Percentiles rank a stretch among this genome's conserved stretches.
These are phyloP conservation scores for Xylariaceae sp. DNA, from an alignment of 2,329 filamentous ascomycete species.

Conservation along the genomic window DNA sequence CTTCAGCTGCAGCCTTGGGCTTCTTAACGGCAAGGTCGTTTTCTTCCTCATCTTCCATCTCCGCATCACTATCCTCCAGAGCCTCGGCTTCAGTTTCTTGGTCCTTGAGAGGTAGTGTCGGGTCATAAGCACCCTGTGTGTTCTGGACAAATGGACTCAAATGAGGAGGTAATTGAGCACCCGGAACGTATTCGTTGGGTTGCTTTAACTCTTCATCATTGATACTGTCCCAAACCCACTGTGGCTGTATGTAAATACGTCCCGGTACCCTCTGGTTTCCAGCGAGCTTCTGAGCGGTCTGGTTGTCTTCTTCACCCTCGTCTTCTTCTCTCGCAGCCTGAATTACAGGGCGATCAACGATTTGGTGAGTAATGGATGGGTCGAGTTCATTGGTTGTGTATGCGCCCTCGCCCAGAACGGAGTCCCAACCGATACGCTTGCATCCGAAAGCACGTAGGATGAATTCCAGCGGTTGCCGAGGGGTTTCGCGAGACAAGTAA, in stretches of 20 bases:
- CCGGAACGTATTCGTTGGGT: slow-evolving; percentile 83
- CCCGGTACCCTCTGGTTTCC: slow-evolving; percentile 77
- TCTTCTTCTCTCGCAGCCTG: slow-evolving; percentile 51
- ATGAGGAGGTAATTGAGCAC: slow-evolving; percentile 85
- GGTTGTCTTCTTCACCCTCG: slow-evolving; percentile 52
- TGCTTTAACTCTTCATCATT: slow-evolving; percentile 87
- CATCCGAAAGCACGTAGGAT: slow-evolving; percentile 90
- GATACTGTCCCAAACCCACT: slow-evolving; percentile 97
- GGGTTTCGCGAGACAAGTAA: slow-evolving; percentile 90
- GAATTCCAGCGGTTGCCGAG: slow-evolving; percentile 85
- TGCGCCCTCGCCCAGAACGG: slow-evolving; percentile 81
- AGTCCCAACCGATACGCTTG: slow-evolving; percentile 93
- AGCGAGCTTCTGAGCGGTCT: slow-evolving; percentile 54
- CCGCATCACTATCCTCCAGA: slow-evolving; percentile 59
- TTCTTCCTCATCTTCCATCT: slow-evolving; percentile 42
- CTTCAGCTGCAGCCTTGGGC: slow-evolving; percentile 40
- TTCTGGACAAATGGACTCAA: slow-evolving; percentile 92
- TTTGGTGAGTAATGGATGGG: slow-evolving; percentile 87
- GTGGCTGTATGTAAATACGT: slow-evolving; percentile 87
- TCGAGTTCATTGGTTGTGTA: slow-evolving; percentile 88
- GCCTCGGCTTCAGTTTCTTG: slow-evolving; percentile 86
- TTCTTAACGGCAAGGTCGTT: slow-evolving; percentile 34
- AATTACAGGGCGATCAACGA: slow-evolving; percentile 83
- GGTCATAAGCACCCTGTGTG: slow-evolving; percentile 84
- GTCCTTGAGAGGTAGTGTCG: slow-evolving; percentile 75